Conservation (phyloP, 2,329 filamentous ascomycete genomes). For the Diaporthe ampelina region DNA sequence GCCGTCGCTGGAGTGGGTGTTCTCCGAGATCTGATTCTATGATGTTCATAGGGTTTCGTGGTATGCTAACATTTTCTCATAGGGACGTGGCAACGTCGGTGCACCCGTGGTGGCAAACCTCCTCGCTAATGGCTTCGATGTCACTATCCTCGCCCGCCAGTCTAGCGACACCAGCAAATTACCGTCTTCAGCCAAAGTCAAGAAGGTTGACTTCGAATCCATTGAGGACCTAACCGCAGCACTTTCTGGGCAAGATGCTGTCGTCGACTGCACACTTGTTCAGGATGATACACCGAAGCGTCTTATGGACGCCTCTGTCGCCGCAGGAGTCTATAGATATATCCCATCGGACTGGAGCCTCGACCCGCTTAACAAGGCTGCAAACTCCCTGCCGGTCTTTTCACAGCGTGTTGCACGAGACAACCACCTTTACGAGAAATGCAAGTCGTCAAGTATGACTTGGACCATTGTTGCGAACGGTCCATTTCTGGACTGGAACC, state of each 20-base stretch:
- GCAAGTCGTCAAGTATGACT: constrained; percentile 41
- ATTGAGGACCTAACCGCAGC: constrained; percentile 9
- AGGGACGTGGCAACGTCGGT: constrained; percentile 21
- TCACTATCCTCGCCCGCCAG: constrained; percentile 11
- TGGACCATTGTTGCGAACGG: constrained; percentile 50
- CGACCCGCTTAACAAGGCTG: constrained; percentile 31
- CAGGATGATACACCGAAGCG: constrained; percentile 23
- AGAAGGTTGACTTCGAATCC: constrained; percentile 21
- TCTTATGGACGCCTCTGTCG: constrained; percentile 26
- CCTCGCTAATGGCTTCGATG: constrained; percentile 2
- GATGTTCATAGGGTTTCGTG: background rate
- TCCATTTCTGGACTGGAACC: constrained; percentile 50
- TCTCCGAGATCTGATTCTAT: background rate
- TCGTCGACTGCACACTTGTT: constrained; percentile 27
- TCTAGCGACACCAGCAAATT: constrained; percentile 5
- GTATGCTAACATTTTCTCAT: background rate
- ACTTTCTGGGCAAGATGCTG: constrained; percentile 26
- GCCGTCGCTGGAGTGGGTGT: constrained; percentile 4
- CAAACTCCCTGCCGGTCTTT: constrained; percentile 44
- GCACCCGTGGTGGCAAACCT: constrained; percentile 16
- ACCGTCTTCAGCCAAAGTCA: constrained; percentile 14
- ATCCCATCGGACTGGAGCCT: constrained; percentile 35
- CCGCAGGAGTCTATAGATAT: constrained; percentile 29
- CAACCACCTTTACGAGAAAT: constrained; percentile 14
- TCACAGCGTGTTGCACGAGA: constrained; percentile 17